Evolutionary conservation across 2,329 filamentous ascomycete genomes (phyloP), one percentile per base, ranked within the genome.

Genomic region (Alternaria novae-zelandiae): DNA sequence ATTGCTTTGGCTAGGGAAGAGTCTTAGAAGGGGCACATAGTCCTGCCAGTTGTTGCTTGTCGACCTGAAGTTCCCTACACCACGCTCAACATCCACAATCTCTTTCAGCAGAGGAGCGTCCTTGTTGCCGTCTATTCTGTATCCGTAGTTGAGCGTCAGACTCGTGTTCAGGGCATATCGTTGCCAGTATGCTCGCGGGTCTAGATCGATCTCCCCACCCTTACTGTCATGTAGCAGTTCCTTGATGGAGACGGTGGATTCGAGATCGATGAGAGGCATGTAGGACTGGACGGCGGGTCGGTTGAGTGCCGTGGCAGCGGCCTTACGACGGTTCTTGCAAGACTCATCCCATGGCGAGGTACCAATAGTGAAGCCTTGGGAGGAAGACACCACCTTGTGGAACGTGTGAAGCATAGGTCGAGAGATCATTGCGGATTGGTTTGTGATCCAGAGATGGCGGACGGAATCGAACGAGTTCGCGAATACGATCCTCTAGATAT

Each of bases 41-140:
- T 96, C 92, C 73, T 93, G 90, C 88, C 91, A 92, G 76, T 95
- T 95, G 74, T 94, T 93, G 71, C 90, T 92, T 0, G 91, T 95
- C 25, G 88, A 91, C 51, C 92, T 83, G 74, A 94, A 91, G 70
- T 92, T 92, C 57, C 89, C 90, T 23, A 96, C 89, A 6, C 88
- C 89, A 28, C 91, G 86, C 77, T 95, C 92, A 4, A 95, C 91
- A 50, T 89, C 84, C 0, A 89, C 88, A 61, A 96, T 94, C 74
- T 95, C 92, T 20, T 87, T 83, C 6, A 95, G 83, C 8, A 94
- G 82, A 43, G 86, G 82, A 66, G 90, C 87, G 61, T 93, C 84
- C 49, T 91, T 86, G 66, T 89, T 87, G 0, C 90, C 91, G 58
- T 90, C 85, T 60, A 95, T 92, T 36, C 92, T 88, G 70, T 90